Evolutionary conservation across 345 rosid species (phyloP).

Genomic region (Eucalyptus tenuipes): DNA sequence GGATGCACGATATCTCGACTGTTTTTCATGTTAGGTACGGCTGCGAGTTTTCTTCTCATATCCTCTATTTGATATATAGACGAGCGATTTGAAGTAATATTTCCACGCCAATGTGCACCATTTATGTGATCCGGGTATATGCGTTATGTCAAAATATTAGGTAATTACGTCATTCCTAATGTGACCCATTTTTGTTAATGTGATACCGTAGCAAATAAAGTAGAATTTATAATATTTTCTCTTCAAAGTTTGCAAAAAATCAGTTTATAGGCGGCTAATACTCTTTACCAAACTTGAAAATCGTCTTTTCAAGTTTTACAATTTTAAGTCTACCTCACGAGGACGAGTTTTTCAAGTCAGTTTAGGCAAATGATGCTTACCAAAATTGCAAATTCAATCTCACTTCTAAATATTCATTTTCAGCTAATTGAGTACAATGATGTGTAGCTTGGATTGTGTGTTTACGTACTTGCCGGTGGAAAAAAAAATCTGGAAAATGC

Average conservation of each 20-base stretch:
- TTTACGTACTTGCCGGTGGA: neutral
- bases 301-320: too few species aligned
- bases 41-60: neutral
- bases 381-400: neutral
- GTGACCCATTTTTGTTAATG: neutral
- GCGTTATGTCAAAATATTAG: neutral
- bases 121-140: neutral
- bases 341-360: neutral
- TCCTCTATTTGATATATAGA: neutral
- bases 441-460: neutral
- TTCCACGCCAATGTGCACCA: neutral
- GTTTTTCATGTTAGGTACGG: conserved; percentile 39
- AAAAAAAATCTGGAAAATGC: neutral
- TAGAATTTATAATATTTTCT: neutral
- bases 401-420: neutral
- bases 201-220: neutral
- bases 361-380: neutral
- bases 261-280: neutral
- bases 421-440: neutral
- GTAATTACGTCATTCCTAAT: neutral
- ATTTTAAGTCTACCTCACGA: neutral
- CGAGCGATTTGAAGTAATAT: neutral
- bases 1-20: conserved; percentile 18
- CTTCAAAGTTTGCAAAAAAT: neutral
- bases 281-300: too few species aligned